These are phyloP conservation scores for Chaetomium fimeti DNA, from an alignment of 495 filamentous ascomycete species.

Conservation along the genomic window DNA sequence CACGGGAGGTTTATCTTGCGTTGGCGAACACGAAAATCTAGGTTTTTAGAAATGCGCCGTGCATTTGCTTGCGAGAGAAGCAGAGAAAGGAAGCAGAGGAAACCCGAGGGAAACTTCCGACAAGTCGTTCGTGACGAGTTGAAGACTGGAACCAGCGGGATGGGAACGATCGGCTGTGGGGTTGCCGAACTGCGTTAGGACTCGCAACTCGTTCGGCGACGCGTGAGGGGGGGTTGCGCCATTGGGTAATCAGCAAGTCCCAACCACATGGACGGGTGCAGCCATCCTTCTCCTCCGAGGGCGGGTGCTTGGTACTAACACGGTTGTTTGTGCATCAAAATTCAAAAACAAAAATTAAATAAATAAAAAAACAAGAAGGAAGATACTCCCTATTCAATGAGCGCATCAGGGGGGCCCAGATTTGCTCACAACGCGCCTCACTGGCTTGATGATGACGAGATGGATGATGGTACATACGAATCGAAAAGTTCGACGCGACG, in stretches of 20 bases:
- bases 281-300: background rate
- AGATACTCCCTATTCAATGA: no score
- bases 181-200: conserved; percentile 14
- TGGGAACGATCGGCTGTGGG: conserved; percentile 15
- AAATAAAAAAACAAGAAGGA: background rate
- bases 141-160: conserved; percentile 4
- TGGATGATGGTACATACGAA: no score
- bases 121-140: background rate
- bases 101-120: background rate
- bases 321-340: background rate
- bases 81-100: background rate
- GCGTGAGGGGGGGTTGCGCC: conserved; percentile 1
- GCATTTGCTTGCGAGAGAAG: background rate
- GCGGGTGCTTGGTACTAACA: background rate
- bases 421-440: no score
- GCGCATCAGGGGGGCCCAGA: no score
- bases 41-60: background rate
- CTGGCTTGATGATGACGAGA: no score
- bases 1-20: no score
- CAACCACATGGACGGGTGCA: background rate
- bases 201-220: background rate
- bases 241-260: conserved; percentile 5
- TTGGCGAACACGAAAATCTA: background rate
- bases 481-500: no score
- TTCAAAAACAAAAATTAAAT: background rate